Conservation (phyloP, 2,329 filamentous ascomycete genomes). For the Pestalotiopsis sp. region DNA sequence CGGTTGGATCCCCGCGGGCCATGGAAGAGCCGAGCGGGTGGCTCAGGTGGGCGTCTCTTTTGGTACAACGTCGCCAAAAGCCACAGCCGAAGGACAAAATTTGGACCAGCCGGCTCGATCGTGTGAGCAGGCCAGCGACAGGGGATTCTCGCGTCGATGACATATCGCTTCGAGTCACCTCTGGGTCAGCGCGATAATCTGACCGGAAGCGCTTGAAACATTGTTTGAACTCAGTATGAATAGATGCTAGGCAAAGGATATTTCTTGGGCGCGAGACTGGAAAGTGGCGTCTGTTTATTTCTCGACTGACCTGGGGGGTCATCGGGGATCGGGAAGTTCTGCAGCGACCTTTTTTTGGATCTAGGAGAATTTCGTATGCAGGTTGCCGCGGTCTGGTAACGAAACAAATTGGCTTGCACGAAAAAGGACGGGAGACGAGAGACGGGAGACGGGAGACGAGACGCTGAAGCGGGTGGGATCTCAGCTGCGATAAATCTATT, state of each 20-base stretch:
- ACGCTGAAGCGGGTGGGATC: not conserved
- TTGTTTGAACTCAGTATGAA: not conserved
- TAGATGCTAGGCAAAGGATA: not conserved
- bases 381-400: not conserved
- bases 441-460: not conserved
- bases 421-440: not conserved
- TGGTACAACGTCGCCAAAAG: not conserved
- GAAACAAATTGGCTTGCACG: conserved; percentile 3
- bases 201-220: not conserved
- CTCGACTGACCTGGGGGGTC: not conserved
- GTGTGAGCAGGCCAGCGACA: not conserved
- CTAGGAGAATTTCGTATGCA: conserved; percentile 11
- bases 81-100: not conserved
- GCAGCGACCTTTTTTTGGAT: not conserved
- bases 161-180: not conserved
- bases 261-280: not conserved
- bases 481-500: not conserved
- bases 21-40: not conserved
- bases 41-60: not conserved
- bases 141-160: not conserved
- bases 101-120: not conserved
- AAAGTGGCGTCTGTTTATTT: not conserved
- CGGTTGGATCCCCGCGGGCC: not conserved
- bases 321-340: conserved; percentile 6
- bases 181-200: not conserved